Base-by-base conservation (phyloP, 352 stramenopile genomes). In the Globisporangium irregulare region DNA sequence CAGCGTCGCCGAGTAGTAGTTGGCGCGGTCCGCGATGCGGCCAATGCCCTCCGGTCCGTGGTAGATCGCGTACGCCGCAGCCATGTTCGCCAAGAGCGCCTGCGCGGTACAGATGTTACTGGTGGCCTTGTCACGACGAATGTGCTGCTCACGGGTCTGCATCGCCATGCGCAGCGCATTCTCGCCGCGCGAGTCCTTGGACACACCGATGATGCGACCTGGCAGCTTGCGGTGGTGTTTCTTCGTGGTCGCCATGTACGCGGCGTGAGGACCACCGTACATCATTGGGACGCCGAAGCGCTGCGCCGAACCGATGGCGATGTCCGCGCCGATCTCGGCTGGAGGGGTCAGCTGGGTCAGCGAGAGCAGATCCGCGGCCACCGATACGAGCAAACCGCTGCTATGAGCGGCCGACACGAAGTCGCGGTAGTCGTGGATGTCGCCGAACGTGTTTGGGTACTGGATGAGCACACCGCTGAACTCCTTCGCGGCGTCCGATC, bases 51-150 rank as follows among this genome's bases (percentile, higher is more conserved):
- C 90, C 5, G 97, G 97, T 46, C 98, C 98, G 79, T 99, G 98
- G 82, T 99, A 99, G 68, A 99, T 93, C 1, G 94, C 97, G 80
- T 99, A 99, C 1, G 93, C 86, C 20, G 97, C 94, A 7, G 97
- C 97, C 95, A 99, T 99, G 82, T 99, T 99, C 38, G 98, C 98
- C 46, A 99, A 80, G 58, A 99, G 75, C 51, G 97, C 97, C 81
- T 99, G 98, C 0, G 98, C 97, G 36, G 98, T 99, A 76, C 98
- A 99, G 81, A 99, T 99, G 80, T 99, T 99, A 62, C 86, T 98
- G 3, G 98, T 99, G 5, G 98, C 98, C 84, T 99, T 99, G 81
- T 99, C 97, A 64, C 98, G 92, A 67, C 97, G 92, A 77, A 99
- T 99, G 81, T 99, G 97, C 77, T 98, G 94, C 77, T 99, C 98